These are phyloP conservation scores for Xanthoconium stramineum DNA, from an alignment of 768 basidiomycete genomes.

Conservation along the genomic window DNA sequence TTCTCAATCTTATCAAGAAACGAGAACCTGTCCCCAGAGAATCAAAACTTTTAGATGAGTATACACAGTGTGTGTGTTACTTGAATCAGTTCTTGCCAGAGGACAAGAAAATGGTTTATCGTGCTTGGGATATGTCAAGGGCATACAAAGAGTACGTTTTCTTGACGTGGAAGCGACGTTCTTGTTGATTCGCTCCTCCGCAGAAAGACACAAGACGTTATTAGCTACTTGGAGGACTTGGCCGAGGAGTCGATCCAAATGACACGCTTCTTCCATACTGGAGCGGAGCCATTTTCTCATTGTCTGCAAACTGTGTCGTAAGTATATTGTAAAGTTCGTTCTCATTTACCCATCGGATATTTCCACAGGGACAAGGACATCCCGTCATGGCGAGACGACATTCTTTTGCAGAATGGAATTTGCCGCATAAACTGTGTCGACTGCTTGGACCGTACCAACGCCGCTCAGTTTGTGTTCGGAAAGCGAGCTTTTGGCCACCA, in stretches of 20 bases:
- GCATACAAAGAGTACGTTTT: conserved; percentile 87
- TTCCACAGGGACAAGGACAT: conserved; percentile 31
- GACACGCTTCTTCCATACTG: conserved; percentile 95
- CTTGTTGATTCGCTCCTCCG: not conserved
- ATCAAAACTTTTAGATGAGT: conserved; percentile 85
- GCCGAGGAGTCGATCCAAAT: conserved; percentile 90
- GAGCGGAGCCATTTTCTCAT: conserved; percentile 80
- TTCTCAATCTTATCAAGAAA: conserved; percentile 93
- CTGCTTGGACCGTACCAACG: conserved; percentile 94
- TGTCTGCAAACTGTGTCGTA: conserved; percentile 45
- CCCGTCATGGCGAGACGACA: conserved; percentile 53
- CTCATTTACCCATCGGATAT: not conserved
- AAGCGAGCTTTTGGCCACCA: conserved; percentile 95
- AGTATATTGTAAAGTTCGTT: conserved; percentile 3
- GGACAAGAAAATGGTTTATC: conserved; percentile 83
- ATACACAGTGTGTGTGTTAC: conserved; percentile 87
- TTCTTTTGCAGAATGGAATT: conserved; percentile 87
- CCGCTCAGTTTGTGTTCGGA: conserved; percentile 95
- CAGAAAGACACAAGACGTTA: conserved; percentile 94
- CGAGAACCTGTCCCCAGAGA: conserved; percentile 78
- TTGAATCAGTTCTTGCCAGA: conserved; percentile 93
- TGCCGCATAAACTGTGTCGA: conserved; percentile 96
- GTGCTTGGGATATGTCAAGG: conserved; percentile 94
- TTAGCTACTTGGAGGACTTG: conserved; percentile 90
- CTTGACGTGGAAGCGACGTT: not conserved